Base-by-base conservation (phyloP, 2,329 filamentous ascomycete genomes). In the Penicillium sp. region DNA sequence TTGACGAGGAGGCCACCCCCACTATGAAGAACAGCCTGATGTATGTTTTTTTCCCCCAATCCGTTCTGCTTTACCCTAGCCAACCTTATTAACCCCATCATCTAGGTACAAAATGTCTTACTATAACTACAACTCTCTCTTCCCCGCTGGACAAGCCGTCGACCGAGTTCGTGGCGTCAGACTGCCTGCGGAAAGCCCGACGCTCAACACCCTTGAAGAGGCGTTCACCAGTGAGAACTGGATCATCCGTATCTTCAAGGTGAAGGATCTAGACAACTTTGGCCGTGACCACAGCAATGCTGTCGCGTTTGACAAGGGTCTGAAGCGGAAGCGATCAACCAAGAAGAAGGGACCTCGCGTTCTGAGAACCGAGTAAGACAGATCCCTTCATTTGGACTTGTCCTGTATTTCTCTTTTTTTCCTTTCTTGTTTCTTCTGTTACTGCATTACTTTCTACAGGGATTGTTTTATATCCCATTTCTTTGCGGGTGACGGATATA, bases 181-280 rank as follows among this genome's bases (percentile, higher is more conserved):
- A 56, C 79, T 97, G 48, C 95, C 94, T n/a, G 86, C 91, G 11
- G 83, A 92, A 63, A 88, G 91, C 1, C 94, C 94, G 8, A 84
- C 89, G 57, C 87, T 99, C 55, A 91, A 89, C 76, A 94, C 89
- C 4, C 77, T 99, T 43, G 94, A 99, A 73, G 94, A 99, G 79
- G 94, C 94, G 9, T 99, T 96, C 75, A 99, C 95, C 51, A 96
- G 91, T 70, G 94, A 99, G 82, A 99, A 99, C 83, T 99, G 94
- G 94, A 99, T 99, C 75, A 97, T 99, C 72, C 86, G 94, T 61
- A 97, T 99, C 71, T 99, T 97, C 84, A 99, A 99, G 83, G 94
- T 99, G 79, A 99, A 99, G 81, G 92, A 96, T 68, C 87, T 97
- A 55, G 94, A 99, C 79, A 97, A 97, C 74, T 82, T 99, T 62